These are phyloP conservation scores for Globisporangium middletonii DNA, from an alignment of 352 stramenopile genomes.

Conservation along the genomic window DNA sequence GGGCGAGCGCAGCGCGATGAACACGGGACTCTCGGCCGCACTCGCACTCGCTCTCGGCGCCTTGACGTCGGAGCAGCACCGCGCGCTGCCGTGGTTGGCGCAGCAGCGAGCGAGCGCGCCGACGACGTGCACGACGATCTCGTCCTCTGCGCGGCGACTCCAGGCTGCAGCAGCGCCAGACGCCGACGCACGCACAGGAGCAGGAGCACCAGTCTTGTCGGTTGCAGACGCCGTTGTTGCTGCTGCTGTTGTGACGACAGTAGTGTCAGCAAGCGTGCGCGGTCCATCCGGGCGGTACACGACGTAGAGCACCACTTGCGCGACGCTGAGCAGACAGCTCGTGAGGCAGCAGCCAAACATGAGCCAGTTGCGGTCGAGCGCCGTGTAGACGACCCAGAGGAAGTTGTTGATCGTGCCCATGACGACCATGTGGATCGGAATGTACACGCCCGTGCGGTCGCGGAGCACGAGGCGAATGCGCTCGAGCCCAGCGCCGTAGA, in stretches of 20 bases:
- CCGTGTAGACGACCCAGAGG: constrained; percentile 23
- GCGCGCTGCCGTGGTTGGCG: not conserved
- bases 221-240: too few relatives aligned
- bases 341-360: constrained; percentile 13
- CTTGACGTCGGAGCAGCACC: not conserved
- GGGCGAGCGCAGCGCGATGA: constrained; percentile 4
- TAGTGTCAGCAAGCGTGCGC: not conserved
- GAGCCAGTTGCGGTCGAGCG: constrained; percentile 14
- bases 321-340: constrained; percentile 9
- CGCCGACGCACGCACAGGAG: not conserved
- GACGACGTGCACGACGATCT: constrained; percentile 3
- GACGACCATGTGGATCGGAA: constrained; percentile 48
- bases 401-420: constrained; percentile 37
- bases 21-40: constrained; percentile 5
- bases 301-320: constrained; percentile 9
- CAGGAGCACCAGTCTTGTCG: not conserved
- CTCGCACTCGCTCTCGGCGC: not conserved
- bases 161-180: not conserved
- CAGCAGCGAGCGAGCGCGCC: too few relatives aligned
- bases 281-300: constrained; percentile 8
- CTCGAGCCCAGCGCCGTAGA: constrained; percentile 37
- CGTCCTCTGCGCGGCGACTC: not conserved
- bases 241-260: not conserved
- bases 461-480: constrained; percentile 33
- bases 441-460: constrained; percentile 36